A percentile compares a stretch with the other conserved stretches of the same genome.
Evolutionary conservation across 768 basidiomycete genomes (phyloP).

Genomic region (Rhodotorula diobovata): DNA sequence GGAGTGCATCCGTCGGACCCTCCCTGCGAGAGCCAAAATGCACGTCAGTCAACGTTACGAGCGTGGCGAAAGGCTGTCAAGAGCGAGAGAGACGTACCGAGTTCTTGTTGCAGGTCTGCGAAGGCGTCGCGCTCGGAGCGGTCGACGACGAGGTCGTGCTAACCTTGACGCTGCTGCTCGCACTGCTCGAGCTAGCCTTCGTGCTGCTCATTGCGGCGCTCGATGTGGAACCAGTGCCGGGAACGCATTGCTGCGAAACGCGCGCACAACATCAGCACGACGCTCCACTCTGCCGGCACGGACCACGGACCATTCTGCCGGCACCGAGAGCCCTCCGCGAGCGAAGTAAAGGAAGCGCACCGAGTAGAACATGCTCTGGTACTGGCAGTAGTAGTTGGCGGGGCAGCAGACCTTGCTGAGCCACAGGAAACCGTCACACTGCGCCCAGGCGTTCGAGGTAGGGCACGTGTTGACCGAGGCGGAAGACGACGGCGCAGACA

Average conservation of each 20-base stretch:
- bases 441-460: neutral
- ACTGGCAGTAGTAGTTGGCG: constrained; percentile 1
- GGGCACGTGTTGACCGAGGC: neutral
- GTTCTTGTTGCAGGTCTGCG: neutral
- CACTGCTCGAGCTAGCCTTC: neutral
- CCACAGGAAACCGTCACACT: neutral
- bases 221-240: neutral
- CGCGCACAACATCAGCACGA: too few relatives aligned
- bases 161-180: neutral
- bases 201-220: neutral
- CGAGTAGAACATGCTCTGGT: neutral
- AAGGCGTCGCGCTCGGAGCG: neutral
- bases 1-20: constrained; percentile 19
- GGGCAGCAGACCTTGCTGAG: neutral
- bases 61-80: neutral
- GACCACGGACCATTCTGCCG: too few relatives aligned
- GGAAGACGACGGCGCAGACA: neutral
- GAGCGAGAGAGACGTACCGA: neutral
- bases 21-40: neutral
- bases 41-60: neutral
- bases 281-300: too few relatives aligned
- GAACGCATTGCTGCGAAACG: neutral
- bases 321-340: too few relatives aligned
- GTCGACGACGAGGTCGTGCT: neutral
- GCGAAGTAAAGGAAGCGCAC: neutral